phyloP scores from a whole-genome alignment of 177 flowering plant genomes.

The Vitis hybrid region DNA sequence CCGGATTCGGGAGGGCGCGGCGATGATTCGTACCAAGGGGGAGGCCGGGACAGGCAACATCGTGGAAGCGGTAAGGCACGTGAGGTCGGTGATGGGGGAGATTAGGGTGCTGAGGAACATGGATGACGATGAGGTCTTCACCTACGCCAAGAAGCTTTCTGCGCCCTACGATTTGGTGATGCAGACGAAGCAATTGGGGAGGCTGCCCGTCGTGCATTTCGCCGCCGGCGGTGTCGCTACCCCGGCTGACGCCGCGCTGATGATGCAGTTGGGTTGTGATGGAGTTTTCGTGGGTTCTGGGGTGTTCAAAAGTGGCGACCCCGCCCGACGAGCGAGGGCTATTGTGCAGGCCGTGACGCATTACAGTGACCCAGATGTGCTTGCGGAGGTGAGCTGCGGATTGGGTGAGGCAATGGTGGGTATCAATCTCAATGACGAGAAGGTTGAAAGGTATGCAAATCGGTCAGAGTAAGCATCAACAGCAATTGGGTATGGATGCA shows the following conservation, averaged over 20 bases:
- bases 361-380: slow-evolving; percentile 55
- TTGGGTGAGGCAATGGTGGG: slow-evolving; percentile 74
- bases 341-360: slow-evolving; percentile 71
- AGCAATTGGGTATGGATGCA: too few relatives aligned
- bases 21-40: slow-evolving; percentile 70
- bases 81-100: slow-evolving; percentile 66
- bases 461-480: slow-evolving; percentile 41
- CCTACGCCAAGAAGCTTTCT: slow-evolving; percentile 50
- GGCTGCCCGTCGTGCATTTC: slow-evolving; percentile 69
- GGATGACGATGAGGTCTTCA: slow-evolving; percentile 71
- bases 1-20: slow-evolving; percentile 65
- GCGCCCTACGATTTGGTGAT: slow-evolving; percentile 65
- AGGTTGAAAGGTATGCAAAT: slow-evolving; percentile 64
- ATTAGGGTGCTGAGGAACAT: slow-evolving; percentile 54
- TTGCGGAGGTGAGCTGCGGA: slow-evolving; percentile 67
- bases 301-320: slow-evolving; percentile 67
- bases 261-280: slow-evolving; percentile 77
- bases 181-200: slow-evolving; percentile 69
- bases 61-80: slow-evolving; percentile 64
- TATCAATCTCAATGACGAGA: slow-evolving; percentile 50
- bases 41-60: slow-evolving; percentile 71
- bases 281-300: slow-evolving; percentile 74
- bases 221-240: slow-evolving; percentile 75
- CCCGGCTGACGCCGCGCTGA: slow-evolving; percentile 68
- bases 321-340: slow-evolving; percentile 52